phyloP scores from a whole-genome alignment of 176 grass and related monocot species.

The Musa acuminata region DNA sequence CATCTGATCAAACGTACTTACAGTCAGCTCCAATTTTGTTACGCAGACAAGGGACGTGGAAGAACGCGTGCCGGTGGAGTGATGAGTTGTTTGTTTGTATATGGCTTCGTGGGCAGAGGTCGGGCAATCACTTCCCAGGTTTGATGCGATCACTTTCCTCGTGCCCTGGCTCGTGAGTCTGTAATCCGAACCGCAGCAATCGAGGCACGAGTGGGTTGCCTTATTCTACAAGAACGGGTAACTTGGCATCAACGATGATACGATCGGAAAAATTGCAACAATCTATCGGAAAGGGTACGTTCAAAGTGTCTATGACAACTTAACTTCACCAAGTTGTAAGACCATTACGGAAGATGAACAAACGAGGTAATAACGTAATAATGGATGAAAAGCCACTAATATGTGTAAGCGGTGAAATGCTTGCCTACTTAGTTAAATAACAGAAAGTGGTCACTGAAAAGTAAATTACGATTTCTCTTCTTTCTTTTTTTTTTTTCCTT shows the following conservation, averaged over 20 bases:
- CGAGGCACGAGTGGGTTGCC: background rate
- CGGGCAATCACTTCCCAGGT: background rate
- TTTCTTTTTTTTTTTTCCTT: background rate
- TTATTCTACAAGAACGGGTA: too few relatives aligned
- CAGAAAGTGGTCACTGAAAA: background rate
- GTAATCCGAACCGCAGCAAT: background rate
- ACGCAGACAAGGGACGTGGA: background rate
- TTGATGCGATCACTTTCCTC: background rate
- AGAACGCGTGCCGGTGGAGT: background rate
- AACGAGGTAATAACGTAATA: too few relatives aligned
- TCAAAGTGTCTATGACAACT: background rate
- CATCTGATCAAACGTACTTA: too few relatives aligned
- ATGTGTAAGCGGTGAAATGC: too few relatives aligned
- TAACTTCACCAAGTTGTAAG: too few relatives aligned
- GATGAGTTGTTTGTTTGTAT: background rate
- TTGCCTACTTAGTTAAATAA: background rate
- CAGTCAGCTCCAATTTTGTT: too few relatives aligned
- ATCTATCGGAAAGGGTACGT: background rate
- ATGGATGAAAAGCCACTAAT: too few relatives aligned
- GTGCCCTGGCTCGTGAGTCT: background rate
- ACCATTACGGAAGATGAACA: too few relatives aligned
- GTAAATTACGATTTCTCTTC: background rate
- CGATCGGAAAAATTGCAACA: background rate
- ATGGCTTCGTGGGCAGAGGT: background rate
- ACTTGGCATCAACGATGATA: background rate